phyloP scores from a whole-genome alignment of 1,284 basidiomycete genomes.

The Testicularia cyperi region DNA sequence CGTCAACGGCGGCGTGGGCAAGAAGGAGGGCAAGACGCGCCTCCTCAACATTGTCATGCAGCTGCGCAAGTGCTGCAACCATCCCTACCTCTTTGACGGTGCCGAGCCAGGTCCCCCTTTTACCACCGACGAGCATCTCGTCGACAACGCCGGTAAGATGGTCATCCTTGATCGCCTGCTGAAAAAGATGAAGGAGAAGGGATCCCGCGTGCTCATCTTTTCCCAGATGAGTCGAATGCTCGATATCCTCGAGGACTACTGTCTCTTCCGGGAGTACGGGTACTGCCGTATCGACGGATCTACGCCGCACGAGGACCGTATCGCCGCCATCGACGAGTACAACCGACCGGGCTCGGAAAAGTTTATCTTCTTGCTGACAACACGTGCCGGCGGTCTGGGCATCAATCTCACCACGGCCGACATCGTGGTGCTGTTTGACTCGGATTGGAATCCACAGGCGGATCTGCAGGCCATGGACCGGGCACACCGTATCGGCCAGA shows the following conservation, averaged over 20 bases:
- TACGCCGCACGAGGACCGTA: slow-evolving; percentile 94
- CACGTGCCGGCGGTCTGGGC: slow-evolving; percentile 94
- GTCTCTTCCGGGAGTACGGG: slow-evolving; percentile 78
- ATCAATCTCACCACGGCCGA: slow-evolving; percentile 97
- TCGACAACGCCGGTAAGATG: slow-evolving; percentile 97
- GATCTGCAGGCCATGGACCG: slow-evolving; percentile 99
- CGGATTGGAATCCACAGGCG: slow-evolving; percentile 99
- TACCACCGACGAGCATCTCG: slow-evolving; percentile 94
- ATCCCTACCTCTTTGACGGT: slow-evolving; percentile 66
- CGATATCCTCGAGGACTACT: slow-evolving; percentile 97
- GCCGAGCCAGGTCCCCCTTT: slow-evolving; percentile 91
- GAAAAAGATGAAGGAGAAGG: slow-evolving; percentile 79
- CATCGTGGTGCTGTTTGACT: slow-evolving; percentile 95
- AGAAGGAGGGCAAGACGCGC: slow-evolving; percentile 97
- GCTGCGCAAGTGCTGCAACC: slow-evolving; percentile 68
- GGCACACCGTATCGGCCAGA: slow-evolving; percentile 97
- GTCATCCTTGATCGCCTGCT: slow-evolving; percentile 93
- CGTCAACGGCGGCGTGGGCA: slow-evolving; percentile 71
- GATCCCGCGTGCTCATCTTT: slow-evolving; percentile 93
- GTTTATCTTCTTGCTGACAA: slow-evolving; percentile 95
- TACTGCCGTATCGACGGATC: slow-evolving; percentile 97
- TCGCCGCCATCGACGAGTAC: slow-evolving; percentile 93
- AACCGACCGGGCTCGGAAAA: slow-evolving; percentile 93
- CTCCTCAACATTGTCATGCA: slow-evolving; percentile 99
- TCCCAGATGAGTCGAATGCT: slow-evolving; percentile 95